Evolutionary conservation across 805 yeast genomes (phyloP), one percentile per base, ranked within the genome.

Genomic region (Scheffersomyces spartinae): DNA sequence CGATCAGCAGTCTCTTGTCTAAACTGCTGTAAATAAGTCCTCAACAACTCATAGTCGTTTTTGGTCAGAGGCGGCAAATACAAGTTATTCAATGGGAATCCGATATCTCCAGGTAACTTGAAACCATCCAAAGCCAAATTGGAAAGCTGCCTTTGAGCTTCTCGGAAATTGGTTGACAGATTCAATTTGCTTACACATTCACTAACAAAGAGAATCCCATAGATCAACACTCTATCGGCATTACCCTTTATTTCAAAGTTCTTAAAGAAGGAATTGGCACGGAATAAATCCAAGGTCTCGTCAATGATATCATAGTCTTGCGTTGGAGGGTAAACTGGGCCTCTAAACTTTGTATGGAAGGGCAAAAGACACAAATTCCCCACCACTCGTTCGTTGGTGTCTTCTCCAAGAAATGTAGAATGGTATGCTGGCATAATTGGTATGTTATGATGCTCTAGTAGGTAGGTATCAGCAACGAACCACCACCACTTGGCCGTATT

Each of bases 241-340:
- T 94, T 81, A 8, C 95, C 95, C 51, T 84, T 84, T 59, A 91
- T 86, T 57, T 91, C 98, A 50, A 91, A 91, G 63, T 91, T 91
- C 49, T 82, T 80, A 70, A 91, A 91, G 56, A 91, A 88, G 8
- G 95, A 81, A 53, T 91, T 91, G 41, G 96, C 95, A 38, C 98
- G 68, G 55, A 91, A 91, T 28, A 91, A 64, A 52, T 91, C 97
- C 28, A 91, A 57, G 15, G 75, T 68, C 51, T 91, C 99, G 50
- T 91, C 99, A 30, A 82, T 68, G 30, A 91, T 81, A 55, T 91
- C 99, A 48, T 86, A 88, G 22, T 58, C 66, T 30, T 72, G 70
- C 10, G 69, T 63, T 5, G 93, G 88, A 4, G 64, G 63, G 49
- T 76, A 84, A 1, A 95, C 78, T 7, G 98, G 97, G 4, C 98